Conservation (phyloP, 257 asterid genomes). For the Solanum okadae region DNA sequence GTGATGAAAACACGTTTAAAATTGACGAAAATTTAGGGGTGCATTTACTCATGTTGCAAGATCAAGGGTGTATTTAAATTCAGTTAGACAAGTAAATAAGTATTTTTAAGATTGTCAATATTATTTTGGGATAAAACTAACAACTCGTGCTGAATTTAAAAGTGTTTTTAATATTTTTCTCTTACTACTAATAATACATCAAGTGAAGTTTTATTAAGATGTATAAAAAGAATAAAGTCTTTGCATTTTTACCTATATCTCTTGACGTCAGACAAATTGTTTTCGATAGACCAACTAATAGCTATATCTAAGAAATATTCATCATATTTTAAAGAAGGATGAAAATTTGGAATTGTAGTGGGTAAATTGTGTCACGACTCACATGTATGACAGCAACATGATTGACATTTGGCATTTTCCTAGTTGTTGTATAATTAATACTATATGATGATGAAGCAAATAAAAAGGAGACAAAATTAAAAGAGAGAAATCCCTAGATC, state of each 20-base stretch:
- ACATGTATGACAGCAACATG: constrained; percentile 19
- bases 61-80: no score
- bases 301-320: background rate
- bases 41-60: background rate
- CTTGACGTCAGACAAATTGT: fast-evolving
- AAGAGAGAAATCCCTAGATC: background rate
- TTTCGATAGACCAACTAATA: background rate
- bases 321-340: background rate
- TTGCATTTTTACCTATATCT: background rate
- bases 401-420: constrained; percentile 12
- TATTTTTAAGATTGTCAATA: no score
- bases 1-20: no score
- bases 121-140: no score
- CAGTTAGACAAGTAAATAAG: background rate
- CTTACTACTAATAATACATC: background rate
- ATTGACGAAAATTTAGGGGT: background rate
- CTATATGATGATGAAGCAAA: background rate
- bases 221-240: no score
- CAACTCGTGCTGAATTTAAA: fast-evolving
- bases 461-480: background rate
- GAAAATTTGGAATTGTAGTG: background rate
- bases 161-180: no score
- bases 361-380: background rate
- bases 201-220: background rate
- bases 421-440: background rate